Evolutionary conservation across 2,329 filamentous ascomycete species (phyloP), one percentile per base, ranked within the genome.

Genomic region (Trichoderma arundinaceum): DNA sequence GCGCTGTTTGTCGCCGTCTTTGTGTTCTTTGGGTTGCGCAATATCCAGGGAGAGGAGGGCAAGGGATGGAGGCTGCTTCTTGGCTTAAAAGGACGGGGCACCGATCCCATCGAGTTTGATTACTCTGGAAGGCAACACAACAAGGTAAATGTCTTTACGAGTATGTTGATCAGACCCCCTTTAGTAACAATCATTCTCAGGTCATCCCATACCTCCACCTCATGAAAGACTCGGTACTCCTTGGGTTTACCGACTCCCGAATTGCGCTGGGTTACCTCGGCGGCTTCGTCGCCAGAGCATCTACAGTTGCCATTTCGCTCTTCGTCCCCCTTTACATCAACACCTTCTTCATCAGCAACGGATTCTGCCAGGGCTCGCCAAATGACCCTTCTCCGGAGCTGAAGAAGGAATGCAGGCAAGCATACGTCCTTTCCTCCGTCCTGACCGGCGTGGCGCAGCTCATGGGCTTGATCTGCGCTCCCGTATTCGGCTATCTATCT

Each of bases 261-360:
- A 96, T 99, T 68, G 89, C 88, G 17, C 84, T 98, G 0, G 94
- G 91, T 33, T 99, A 98, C 73, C 81, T 98, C 0, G 95, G 94
- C 68, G 95, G 95, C 1, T 97, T 98, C 72, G 94, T 99, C 2
- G 94, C 94, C 9, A 88, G 95, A 64, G 94, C 95, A 7, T 97
- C 94, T 0, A 97, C 93, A 0, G 95, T 99, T 5, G 94, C 92
- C 60, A 96, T 99, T 69, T 96, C 92, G 0, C 86, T 98, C 6
- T 99, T 98, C 79, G 91, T 99, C 62, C 95, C 95, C 0, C 85
- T 99, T 1, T 96, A 91, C 74, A 88, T 97, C 72, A 98, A 98
- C 75, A 89, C 92, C 28, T 97, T 92, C 77, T 98, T 94, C 77
- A 91, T 94, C 69, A 81, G 83, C 56, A 90, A 90, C 61, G 94